Conservation (phyloP, 2,329 filamentous ascomycete genomes). For the Xylariaceae sp. region DNA sequence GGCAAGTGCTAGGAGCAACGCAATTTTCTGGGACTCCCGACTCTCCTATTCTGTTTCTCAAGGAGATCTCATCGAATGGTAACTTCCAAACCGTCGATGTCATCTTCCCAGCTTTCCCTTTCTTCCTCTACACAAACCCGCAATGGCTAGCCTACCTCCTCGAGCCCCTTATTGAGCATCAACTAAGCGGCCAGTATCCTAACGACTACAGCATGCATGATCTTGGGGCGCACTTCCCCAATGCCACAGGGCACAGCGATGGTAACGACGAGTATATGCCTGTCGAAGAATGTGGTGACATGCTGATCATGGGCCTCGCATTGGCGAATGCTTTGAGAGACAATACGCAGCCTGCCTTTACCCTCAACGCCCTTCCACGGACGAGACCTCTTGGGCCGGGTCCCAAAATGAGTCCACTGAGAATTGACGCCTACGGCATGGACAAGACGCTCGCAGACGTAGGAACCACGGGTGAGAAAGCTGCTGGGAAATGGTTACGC, state of each 20-base stretch:
- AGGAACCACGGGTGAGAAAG: constrained; percentile 51
- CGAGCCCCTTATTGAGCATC: constrained; percentile 82
- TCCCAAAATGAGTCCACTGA: constrained; percentile 27
- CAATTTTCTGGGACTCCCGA: constrained; percentile 77
- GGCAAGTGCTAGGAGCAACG: constrained; percentile 81
- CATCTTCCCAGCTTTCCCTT: constrained; percentile 85
- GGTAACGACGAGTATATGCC: constrained; percentile 78
- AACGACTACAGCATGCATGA: constrained; percentile 84
- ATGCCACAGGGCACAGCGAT: constrained; percentile 75
- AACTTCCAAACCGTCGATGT: constrained; percentile 88
- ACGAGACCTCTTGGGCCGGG: constrained; percentile 19
- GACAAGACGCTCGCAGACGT: constrained; percentile 66
- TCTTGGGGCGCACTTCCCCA: constrained; percentile 74
- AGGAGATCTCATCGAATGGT: constrained; percentile 85
- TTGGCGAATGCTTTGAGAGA: constrained; percentile 77
- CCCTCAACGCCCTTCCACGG: constrained; percentile 50
- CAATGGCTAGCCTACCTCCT: constrained; percentile 80
- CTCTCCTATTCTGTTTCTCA: constrained; percentile 77
- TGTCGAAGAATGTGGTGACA: constrained; percentile 76
- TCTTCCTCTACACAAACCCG: constrained; percentile 86
- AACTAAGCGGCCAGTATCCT: constrained; percentile 82
- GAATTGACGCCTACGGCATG: constrained; percentile 52
- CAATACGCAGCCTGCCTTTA: constrained; percentile 62
- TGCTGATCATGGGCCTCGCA: constrained; percentile 80
- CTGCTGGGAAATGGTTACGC: constrained; percentile 49